phyloP scores from a whole-genome alignment of 2,329 filamentous ascomycete genomes.

The Fusarium vanettenii region DNA sequence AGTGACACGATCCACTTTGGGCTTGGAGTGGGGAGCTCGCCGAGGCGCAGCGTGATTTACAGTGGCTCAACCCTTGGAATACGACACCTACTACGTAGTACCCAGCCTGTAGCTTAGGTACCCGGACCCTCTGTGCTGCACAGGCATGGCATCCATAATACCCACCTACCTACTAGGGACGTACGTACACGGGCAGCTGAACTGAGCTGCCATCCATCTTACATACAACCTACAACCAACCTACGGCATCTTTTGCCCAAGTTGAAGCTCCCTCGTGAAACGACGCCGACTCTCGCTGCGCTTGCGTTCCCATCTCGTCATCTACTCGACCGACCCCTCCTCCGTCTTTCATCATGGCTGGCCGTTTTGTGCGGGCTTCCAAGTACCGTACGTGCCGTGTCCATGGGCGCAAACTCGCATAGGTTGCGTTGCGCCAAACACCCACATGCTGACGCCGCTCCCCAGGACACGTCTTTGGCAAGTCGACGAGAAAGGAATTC shows the following conservation, averaged over 20 bases:
- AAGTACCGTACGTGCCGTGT: constrained; percentile 70
- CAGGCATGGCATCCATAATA: neutral
- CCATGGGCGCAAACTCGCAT: constrained; percentile 37
- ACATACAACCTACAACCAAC: constrained; percentile 40
- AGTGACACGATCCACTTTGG: constrained; percentile 24
- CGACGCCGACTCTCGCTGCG: constrained; percentile 19
- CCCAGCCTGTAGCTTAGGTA: constrained; percentile 15
- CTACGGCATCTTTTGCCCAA: constrained; percentile 36
- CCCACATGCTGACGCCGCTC: constrained; percentile 42
- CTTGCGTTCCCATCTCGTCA: constrained; percentile 12
- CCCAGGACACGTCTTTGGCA: constrained; percentile 97
- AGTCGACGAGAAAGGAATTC: constrained; percentile 94
- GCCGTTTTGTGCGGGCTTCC: constrained; percentile 75
- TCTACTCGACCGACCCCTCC: constrained; percentile 14
- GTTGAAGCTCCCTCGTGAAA: constrained; percentile 19
- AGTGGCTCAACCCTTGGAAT: constrained; percentile 34
- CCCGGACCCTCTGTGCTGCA: neutral
- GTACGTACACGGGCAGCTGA: neutral
- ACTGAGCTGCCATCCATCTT: constrained; percentile 26
- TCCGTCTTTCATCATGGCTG: constrained; percentile 60
- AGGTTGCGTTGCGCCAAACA: constrained; percentile 31
- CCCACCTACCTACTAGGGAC: neutral
- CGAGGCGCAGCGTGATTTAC: constrained; percentile 41
- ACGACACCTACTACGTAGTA: constrained; percentile 15
- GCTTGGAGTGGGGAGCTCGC: constrained; percentile 30